Percentiles rank a stretch among this genome's conserved stretches.
phyloP scores from a whole-genome alignment of 2,329 filamentous ascomycete species.

The Xenosphaeropsis pyriputrescens region DNA sequence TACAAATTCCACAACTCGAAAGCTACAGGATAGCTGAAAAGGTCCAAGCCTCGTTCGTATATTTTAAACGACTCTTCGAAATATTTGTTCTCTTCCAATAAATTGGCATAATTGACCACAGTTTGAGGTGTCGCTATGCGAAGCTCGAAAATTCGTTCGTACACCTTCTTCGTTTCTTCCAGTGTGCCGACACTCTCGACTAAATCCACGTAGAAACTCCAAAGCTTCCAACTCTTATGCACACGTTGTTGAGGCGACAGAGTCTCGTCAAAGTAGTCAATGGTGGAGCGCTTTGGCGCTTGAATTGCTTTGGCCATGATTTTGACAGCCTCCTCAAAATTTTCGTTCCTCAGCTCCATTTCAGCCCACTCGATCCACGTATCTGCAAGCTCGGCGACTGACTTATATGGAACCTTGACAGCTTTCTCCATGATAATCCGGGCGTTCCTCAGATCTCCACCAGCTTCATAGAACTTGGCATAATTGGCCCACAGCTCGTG shows the following conservation, averaged over 20 bases:
- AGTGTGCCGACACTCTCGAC: slow-evolving; percentile 87
- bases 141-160: slow-evolving; percentile 95
- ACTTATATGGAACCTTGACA: slow-evolving; percentile 94
- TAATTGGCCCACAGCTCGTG: slow-evolving; percentile 95
- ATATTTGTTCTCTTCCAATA: slow-evolving; percentile 88
- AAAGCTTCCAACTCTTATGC: slow-evolving; percentile 98
- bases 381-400: slow-evolving; percentile 89
- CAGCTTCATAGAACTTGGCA: slow-evolving; percentile 89
- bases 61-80: slow-evolving; percentile 97
- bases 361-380: slow-evolving; percentile 99
- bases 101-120: slow-evolving; percentile 94
- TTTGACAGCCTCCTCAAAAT: slow-evolving; percentile 85
- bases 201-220: slow-evolving; percentile 98
- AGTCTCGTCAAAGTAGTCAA: slow-evolving; percentile 98
- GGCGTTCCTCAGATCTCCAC: slow-evolving; percentile 70
- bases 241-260: slow-evolving; percentile 89
- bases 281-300: slow-evolving; percentile 89
- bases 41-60: slow-evolving; percentile 86
- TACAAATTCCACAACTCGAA: slow-evolving; percentile 99
- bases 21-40: slow-evolving; percentile 97
- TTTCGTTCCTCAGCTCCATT: slow-evolving; percentile 90
- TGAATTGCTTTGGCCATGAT: slow-evolving; percentile 97
- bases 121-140: slow-evolving; percentile 96
- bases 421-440: slow-evolving; percentile 95
- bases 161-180: slow-evolving; percentile 86